A percentile compares a stretch with the other conserved stretches of the same genome.
phyloP scores from a whole-genome alignment of 2,329 filamentous ascomycete species.

The Stenocarpella maydis region DNA sequence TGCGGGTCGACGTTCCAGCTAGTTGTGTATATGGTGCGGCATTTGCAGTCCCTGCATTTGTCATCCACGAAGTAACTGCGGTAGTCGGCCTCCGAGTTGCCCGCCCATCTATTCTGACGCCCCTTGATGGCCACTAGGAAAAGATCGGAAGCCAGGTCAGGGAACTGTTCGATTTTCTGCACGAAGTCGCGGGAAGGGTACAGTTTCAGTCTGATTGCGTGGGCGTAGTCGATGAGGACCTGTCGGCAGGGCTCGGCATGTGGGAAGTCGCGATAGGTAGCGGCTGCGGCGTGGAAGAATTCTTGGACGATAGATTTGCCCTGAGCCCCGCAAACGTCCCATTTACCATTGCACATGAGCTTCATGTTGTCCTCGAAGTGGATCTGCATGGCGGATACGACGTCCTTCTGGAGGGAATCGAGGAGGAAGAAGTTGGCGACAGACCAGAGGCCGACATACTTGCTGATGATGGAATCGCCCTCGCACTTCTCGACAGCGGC shows the following conservation, averaged over 20 bases:
- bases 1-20: not conserved
- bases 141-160: not conserved
- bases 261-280: not conserved
- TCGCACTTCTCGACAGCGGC: not conserved
- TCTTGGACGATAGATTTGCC: not conserved
- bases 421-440: conserved; percentile 2
- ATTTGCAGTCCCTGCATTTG: not conserved
- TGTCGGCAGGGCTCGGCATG: not conserved
- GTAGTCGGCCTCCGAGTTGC: not conserved
- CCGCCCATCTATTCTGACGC: not conserved
- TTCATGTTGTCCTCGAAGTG: not conserved
- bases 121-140: not conserved
- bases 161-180: not conserved
- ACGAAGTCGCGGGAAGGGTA: not conserved
- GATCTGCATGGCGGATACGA: not conserved
- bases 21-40: not conserved
- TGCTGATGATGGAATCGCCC: not conserved
- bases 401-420: not conserved
- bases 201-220: not conserved
- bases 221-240: not conserved
- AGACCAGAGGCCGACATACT: not conserved
- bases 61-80: not conserved
- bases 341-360: not conserved
- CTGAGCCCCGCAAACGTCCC: not conserved
- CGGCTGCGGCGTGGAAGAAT: not conserved